Conservation (phyloP, 2,329 filamentous ascomycete genomes). For the Coniochaeta hoffmannii region DNA sequence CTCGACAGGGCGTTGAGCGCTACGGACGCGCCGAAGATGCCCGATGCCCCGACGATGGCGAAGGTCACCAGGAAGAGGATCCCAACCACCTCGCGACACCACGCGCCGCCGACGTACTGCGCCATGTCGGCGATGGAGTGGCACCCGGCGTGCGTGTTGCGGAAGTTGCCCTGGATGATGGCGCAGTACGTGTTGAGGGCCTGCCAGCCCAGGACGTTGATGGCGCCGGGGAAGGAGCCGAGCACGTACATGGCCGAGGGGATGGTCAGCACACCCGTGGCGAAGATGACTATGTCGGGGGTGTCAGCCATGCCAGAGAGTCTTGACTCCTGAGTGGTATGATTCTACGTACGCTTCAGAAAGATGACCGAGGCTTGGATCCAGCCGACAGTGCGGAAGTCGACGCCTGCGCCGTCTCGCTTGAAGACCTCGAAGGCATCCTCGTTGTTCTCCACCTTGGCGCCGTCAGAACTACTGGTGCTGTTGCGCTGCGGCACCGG, state of each 20-base stretch:
- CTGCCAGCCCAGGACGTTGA: conserved; percentile 34
- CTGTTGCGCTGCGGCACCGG: conserved; percentile 11
- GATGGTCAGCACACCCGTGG: conserved; percentile 33
- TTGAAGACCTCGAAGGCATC: conserved; percentile 36
- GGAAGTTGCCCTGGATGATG: conserved; percentile 31
- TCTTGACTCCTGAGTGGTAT: neutral
- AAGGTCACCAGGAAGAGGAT: conserved; percentile 50
- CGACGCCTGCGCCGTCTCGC: conserved; percentile 30
- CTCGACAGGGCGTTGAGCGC: conserved; percentile 52
- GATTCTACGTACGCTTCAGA: conserved; percentile 26
- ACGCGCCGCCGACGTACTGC: conserved; percentile 41
- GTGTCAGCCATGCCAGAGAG: neutral
- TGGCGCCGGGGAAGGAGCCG: conserved; percentile 32
- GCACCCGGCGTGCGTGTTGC: conserved; percentile 28
- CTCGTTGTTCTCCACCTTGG: conserved; percentile 16
- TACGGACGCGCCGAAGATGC: conserved; percentile 51
- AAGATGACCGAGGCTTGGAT: conserved; percentile 39
- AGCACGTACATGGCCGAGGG: conserved; percentile 33
- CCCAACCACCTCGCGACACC: conserved; percentile 45
- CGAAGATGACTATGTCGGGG: conserved; percentile 28
- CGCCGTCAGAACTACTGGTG: conserved; percentile 14
- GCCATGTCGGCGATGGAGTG: conserved; percentile 48
- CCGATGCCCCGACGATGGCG: conserved; percentile 46
- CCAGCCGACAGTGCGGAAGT: conserved; percentile 42
- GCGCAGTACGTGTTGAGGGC: conserved; percentile 31